These are phyloP conservation scores for Epichloe bromicola DNA, from an alignment of 2,329 filamentous ascomycete species.

Conservation along the genomic window DNA sequence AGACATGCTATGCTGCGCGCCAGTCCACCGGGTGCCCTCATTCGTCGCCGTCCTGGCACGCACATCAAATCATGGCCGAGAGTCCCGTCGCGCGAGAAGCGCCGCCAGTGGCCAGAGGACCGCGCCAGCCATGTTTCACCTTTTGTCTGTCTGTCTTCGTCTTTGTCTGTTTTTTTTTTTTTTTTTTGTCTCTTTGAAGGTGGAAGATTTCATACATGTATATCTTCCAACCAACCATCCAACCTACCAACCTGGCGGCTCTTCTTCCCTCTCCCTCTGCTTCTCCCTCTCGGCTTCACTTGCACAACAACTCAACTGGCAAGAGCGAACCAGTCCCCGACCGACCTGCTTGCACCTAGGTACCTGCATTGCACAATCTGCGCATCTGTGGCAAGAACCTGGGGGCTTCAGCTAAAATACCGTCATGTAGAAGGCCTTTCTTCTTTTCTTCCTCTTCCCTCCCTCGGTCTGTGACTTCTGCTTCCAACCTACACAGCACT, in stretches of 20 bases:
- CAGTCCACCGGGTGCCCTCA: not conserved
- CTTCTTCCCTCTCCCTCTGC: not conserved
- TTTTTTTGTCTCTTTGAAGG: too few relatives aligned
- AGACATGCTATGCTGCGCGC: not conserved
- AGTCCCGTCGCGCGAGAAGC: not conserved
- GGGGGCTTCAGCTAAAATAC: not conserved
- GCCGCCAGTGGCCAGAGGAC: not conserved
- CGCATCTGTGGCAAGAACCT: not conserved
- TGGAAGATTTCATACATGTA: too few relatives aligned
- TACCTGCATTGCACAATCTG: not conserved
- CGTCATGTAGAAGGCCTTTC: not conserved
- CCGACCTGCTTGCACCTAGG: too few relatives aligned
- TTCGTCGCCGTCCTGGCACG: not conserved
- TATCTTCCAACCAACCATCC: not conserved
- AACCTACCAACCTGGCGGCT: not conserved
- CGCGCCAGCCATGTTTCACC: conserved; percentile 3
- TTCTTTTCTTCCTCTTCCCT: not conserved
- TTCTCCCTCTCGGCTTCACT: not conserved
- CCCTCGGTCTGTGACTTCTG: too few relatives aligned
- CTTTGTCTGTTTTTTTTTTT: too few relatives aligned
- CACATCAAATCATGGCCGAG: too few relatives aligned
- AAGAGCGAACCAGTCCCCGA: not conserved
- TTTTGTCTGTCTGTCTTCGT: not conserved
- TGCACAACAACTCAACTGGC: not conserved
- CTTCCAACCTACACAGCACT: too few relatives aligned